Base-by-base conservation (phyloP, 768 basidiomycete species). In the Phanerochaete sordida region DNA sequence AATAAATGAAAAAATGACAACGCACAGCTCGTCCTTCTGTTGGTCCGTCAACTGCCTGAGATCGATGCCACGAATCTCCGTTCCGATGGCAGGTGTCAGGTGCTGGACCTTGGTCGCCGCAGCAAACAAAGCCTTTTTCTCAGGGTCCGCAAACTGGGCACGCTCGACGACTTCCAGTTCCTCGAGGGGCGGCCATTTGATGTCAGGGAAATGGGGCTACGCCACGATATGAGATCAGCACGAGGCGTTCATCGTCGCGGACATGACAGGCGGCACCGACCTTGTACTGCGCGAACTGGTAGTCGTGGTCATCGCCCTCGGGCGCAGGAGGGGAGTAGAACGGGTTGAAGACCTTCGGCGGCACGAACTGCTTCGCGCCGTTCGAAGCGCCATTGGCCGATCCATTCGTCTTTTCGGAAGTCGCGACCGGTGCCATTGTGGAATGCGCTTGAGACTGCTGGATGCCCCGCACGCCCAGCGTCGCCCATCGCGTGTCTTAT, bases 21-120 rank as follows among this genome's bases (percentile, higher is more conserved):
- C 84, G 64, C 64, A 90, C 88, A 92, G 77, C 66, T 93, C 91
- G 67, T 93, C 88, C 73, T 90, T 92, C 71, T 93, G 90, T 28
- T 74, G 60, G 58, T 80, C 76, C 2, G 85, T 79, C 9, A 92
- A 76, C 66, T 88, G 84, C 58, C 85, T 78, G 26, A 93, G 78
- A 72, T 93, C 90, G 62, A 93, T 75, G 7, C 90, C 91, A 4
- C 74, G 69, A 49, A 93, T 75, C 69, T 93, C 91, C 28, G 88
- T 90, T 19, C 90, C 91, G 64, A 93, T 87, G 37, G 79, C 76
- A 1, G 87, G 88, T 0, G 88, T 88, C 48, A 91, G 73, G 65
- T 90, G 79, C 61, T 77, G 81, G 53, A 91, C 83, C 68, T 86
- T 89, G 58, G 76, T 76, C 12, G 86, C 90, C 21, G 85, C 88